Evolutionary conservation across 768 basidiomycete genomes (phyloP), one percentile per base, ranked within the genome.

Genomic region (Cyclocybe cylindracea): DNA sequence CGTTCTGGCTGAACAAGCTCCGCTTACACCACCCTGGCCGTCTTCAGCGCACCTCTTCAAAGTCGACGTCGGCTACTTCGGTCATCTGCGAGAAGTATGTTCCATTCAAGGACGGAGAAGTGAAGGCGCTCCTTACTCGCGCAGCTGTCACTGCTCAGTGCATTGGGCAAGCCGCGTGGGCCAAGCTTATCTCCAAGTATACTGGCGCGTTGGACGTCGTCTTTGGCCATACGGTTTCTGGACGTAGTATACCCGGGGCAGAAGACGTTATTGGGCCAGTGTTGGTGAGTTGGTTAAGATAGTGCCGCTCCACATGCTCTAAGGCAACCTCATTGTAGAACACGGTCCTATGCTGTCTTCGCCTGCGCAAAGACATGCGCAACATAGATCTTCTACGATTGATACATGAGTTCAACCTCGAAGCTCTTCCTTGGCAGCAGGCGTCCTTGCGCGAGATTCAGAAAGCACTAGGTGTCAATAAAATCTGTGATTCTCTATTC

Each of bases 151-250:
- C 76, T 53, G 43, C 65, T 61, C 54, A 78, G 65, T 65, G 77
- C 61, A 53, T 68, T 56, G 54, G 72, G 49, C 62, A 68, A 51
- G 69, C 58, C 2, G 60, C 57, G n/a, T 65, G 64, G 57, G 65
- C 64, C 8, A 64, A 61, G 46, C 39, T 64, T 6, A 33, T 70
- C 9, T 57, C 58, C 3, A 61, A 57, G 37, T 63, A 74, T 33
- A 67, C 68, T 7, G 65, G 64, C 10, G 68, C 63, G 49, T 55
- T 63, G 5, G 78, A 79, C 53, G 61, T 76, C 18, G 68, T 78
- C 10, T 79, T 79, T 50, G 78, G 78, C 0, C 74, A 77, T 42
- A 72, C 75, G 13, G 65, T 79, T 5, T 77, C 78, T 13, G 78
- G 78, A 39, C 65, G 78, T 46, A 70, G 65, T 39, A 63, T 73